These are phyloP conservation scores for Claviceps maximensis DNA, from an alignment of 2,329 filamentous ascomycete genomes.

Conservation along the genomic window DNA sequence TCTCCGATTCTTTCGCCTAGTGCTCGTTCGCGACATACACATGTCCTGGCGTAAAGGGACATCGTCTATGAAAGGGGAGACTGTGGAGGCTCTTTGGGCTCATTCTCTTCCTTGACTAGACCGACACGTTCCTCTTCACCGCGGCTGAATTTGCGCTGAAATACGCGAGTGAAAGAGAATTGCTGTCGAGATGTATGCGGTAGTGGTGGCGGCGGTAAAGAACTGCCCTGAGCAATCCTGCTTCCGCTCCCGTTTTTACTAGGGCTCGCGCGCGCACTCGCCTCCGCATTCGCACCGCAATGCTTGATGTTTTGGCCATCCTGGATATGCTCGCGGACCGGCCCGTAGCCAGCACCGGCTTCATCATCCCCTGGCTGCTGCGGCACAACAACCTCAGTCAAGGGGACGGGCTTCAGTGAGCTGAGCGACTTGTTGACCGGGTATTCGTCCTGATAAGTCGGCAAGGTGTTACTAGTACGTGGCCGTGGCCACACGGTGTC, in stretches of 20 bases:
- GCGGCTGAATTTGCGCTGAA: constrained; percentile 35
- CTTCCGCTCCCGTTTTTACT: constrained; percentile 20
- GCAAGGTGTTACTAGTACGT: constrained; percentile 20
- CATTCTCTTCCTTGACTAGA: constrained; percentile 52
- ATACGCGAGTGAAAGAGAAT: constrained; percentile 87
- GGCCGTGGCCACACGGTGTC: constrained; percentile 34
- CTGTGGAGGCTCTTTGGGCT: background rate
- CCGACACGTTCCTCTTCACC: constrained; percentile 77
- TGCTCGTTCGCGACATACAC: background rate
- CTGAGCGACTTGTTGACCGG: constrained; percentile 31
- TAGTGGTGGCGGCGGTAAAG: constrained; percentile 42
- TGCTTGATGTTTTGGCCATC: constrained; percentile 32
- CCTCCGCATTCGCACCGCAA: constrained; percentile 30
- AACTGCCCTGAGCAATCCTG: constrained; percentile 21
- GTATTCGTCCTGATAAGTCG: constrained; percentile 22
- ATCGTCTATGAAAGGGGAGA: constrained; percentile 1
- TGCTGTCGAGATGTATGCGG: constrained; percentile 55
- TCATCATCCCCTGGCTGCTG: constrained; percentile 32
- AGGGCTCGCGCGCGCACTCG: constrained; percentile 24
- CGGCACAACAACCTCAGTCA: constrained; percentile 46
- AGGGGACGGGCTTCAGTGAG: constrained; percentile 46
- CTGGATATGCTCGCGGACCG: constrained; percentile 32
- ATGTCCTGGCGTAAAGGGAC: background rate
- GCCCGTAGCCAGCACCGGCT: constrained; percentile 25
- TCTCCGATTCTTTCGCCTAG: too few species aligned